These are phyloP conservation scores for Ceratorhiza oryzae-sativae DNA, from an alignment of 1,284 basidiomycete genomes.

Conservation along the genomic window DNA sequence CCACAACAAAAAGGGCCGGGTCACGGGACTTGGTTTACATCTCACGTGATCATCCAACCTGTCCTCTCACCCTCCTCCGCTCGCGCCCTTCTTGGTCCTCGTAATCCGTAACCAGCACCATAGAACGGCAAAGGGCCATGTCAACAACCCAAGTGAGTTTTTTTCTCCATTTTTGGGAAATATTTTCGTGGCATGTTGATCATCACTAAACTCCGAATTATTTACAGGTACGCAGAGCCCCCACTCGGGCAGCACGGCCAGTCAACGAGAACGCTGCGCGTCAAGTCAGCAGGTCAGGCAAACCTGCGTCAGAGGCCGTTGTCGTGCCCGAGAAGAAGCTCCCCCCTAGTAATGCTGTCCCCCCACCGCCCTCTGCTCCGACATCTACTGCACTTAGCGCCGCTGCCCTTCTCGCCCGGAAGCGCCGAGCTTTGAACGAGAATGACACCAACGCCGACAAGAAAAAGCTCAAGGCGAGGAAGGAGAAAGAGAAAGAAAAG, in stretches of 20 bases:
- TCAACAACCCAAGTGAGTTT: background rate
- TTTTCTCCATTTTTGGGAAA: background rate
- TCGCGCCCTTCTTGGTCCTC: background rate
- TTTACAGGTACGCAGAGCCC: constrained; percentile 10
- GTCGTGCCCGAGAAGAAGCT: constrained; percentile 11
- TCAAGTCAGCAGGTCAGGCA: constrained; percentile 3
- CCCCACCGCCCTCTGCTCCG: constrained; percentile 1
- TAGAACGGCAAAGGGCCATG: background rate
- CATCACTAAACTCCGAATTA: background rate
- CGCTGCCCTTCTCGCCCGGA: constrained; percentile 5
- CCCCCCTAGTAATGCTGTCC: background rate
- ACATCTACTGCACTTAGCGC: constrained; percentile 21
- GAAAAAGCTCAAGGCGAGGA: constrained; percentile 16
- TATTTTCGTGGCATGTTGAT: background rate
- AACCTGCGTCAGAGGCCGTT: constrained; percentile 4
- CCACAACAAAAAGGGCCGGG: background rate
- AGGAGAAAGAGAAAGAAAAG: constrained; percentile 17
- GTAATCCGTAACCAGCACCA: background rate
- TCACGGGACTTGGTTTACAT: background rate
- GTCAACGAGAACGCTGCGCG: constrained; percentile 33
- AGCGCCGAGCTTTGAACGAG: constrained; percentile 20
- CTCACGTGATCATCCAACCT: background rate
- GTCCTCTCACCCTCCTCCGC: background rate
- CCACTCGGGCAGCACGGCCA: constrained; percentile 25
- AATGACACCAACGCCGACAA: constrained; percentile 31